A percentile compares a stretch with the other conserved stretches of the same genome.
These are phyloP conservation scores for Trichoderma brevicompactum DNA, from an alignment of 2,329 filamentous ascomycete genomes.

Conservation along the genomic window DNA sequence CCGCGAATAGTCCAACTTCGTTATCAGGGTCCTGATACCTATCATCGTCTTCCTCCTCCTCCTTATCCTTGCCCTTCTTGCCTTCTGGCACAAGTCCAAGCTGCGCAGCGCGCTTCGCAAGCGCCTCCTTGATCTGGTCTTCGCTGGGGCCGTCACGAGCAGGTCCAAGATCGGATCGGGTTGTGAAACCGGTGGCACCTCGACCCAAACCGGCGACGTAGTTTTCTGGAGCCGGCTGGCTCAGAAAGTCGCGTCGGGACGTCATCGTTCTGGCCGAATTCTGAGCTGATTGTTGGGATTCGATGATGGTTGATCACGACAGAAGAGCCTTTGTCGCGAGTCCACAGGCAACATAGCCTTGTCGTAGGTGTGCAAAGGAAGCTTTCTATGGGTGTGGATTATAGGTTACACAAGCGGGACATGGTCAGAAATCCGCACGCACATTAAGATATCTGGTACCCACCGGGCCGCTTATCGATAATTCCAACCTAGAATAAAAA, in stretches of 20 bases:
- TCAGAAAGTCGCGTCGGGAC: slow-evolving; percentile 80
- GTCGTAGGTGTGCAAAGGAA: slow-evolving; percentile 22
- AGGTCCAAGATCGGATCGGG: slow-evolving; percentile 92
- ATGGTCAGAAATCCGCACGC: background rate
- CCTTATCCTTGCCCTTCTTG: slow-evolving; percentile 72
- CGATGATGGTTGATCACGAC: slow-evolving; percentile 6
- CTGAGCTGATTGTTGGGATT: background rate
- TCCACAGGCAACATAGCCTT: slow-evolving; percentile 9
- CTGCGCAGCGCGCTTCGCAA: slow-evolving; percentile 88
- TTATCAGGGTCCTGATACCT: slow-evolving; percentile 97
- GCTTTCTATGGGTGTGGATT: background rate
- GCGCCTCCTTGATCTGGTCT: slow-evolving; percentile 96
- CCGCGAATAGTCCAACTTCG: slow-evolving; percentile 92
- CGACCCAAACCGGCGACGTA: slow-evolving; percentile 96
- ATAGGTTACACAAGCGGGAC: accelerated
- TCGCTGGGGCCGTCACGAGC: slow-evolving; percentile 94
- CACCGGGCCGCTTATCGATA: slow-evolving; percentile 35
- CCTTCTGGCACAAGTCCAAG: slow-evolving; percentile 73
- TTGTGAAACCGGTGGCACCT: slow-evolving; percentile 97
- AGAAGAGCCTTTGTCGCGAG: slow-evolving; percentile 22
- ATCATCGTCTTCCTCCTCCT: slow-evolving; percentile 72
- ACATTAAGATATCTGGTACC: background rate
- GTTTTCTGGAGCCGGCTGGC: slow-evolving; percentile 81
- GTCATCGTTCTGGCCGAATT: slow-evolving; percentile 49
- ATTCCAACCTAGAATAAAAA: slow-evolving; percentile 24